A percentile compares a stretch with the other conserved stretches of the same genome.
phyloP scores from a whole-genome alignment of 257 asterid genomes.

The Scutellaria barbata region DNA sequence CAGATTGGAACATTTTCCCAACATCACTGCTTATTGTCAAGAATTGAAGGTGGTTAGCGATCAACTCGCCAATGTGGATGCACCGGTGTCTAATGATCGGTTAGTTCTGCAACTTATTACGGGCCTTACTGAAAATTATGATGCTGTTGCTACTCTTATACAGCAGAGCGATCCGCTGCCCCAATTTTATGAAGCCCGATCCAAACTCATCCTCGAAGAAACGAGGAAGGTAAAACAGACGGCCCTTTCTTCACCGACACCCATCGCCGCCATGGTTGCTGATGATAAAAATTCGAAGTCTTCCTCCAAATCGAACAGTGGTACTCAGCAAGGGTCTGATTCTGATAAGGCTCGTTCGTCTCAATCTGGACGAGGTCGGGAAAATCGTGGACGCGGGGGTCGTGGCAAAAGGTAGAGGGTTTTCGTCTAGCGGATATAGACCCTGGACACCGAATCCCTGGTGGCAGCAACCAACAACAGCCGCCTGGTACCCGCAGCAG shows the following conservation, averaged over 20 bases:
- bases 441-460: too few relatives aligned
- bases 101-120: neutral
- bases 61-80: neutral
- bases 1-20: too few relatives aligned
- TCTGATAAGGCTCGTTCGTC: neutral
- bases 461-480: neutral
- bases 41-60: neutral
- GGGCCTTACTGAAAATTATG: neutral
- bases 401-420: too few relatives aligned
- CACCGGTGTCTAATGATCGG: neutral
- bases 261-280: neutral
- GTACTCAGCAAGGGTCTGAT: too few relatives aligned
- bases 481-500: neutral
- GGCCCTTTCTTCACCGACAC: neutral
- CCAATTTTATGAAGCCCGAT: neutral
- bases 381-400: too few relatives aligned
- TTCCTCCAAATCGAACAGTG: too few relatives aligned
- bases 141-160: neutral
- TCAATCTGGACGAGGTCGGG: too few relatives aligned
- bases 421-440: too few relatives aligned
- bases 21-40: too few relatives aligned
- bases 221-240: neutral
- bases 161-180: neutral
- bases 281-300: too few relatives aligned
- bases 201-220: neutral